These are phyloP conservation scores for Leptographium flavum DNA, from an alignment of 2,329 filamentous ascomycete species.

Conservation along the genomic window DNA sequence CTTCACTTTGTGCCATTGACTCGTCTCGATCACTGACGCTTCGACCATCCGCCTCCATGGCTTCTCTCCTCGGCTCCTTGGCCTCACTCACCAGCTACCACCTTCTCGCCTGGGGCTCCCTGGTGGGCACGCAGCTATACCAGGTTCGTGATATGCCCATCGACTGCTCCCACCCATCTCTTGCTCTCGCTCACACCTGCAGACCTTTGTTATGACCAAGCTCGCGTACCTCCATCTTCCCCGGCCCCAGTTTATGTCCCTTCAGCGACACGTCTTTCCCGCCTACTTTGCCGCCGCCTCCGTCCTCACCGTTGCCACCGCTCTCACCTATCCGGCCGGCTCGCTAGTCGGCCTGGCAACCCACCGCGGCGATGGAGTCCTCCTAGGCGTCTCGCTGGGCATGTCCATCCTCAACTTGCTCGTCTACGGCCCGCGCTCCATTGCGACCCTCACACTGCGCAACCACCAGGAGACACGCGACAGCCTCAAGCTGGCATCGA, in stretches of 20 bases:
- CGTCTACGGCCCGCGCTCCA: background rate
- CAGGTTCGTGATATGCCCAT: background rate
- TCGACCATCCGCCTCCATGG: no score
- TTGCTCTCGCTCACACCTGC: background rate
- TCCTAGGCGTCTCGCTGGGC: background rate
- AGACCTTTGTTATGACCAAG: conserved; percentile 3
- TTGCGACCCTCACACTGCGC: background rate
- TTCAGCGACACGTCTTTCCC: conserved; percentile 1
- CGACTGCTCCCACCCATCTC: no score
- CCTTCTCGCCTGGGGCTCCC: background rate
- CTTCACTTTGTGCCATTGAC: no score
- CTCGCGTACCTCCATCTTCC: background rate
- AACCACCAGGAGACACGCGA: conserved; percentile 1
- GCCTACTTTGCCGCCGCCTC: background rate
- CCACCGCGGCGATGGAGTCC: background rate
- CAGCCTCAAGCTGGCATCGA: background rate
- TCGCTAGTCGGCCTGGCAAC: background rate
- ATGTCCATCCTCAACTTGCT: background rate
- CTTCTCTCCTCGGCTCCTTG: no score
- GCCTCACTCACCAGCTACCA: conserved; percentile 1
- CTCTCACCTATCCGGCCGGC: background rate
- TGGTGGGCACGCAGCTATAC: conserved; percentile 1
- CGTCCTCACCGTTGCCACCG: background rate
- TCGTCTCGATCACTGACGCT: no score
- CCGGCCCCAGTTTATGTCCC: background rate